Evolutionary conservation across 2,329 filamentous ascomycete genomes (phyloP).

Genomic region (Trichoderma brevicompactum): DNA sequence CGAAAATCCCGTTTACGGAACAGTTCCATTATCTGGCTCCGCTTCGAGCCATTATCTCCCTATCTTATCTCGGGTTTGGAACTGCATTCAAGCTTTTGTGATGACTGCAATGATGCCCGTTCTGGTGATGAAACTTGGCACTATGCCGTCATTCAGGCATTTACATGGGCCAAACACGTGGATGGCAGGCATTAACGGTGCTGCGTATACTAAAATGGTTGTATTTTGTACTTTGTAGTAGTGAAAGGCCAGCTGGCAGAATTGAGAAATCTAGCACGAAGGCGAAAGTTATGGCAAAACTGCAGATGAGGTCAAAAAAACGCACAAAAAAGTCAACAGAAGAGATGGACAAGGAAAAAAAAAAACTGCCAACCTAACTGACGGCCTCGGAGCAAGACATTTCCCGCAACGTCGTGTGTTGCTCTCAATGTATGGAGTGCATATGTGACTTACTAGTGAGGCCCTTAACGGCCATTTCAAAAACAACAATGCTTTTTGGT

Average conservation of each 20-base stretch:
- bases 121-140: background rate
- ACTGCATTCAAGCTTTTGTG: slow-evolving; percentile 1
- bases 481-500: slow-evolving; percentile 8
- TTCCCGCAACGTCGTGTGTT: background rate
- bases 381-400: background rate
- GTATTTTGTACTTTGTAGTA: no score
- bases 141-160: background rate
- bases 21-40: background rate
- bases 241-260: background rate
- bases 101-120: background rate
- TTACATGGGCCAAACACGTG: no score
- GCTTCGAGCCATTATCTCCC: no score
- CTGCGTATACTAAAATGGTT: no score
- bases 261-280: background rate
- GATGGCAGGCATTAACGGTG: no score
- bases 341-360: background rate
- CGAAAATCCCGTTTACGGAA: background rate
- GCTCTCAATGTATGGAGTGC: background rate
- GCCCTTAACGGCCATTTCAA: background rate
- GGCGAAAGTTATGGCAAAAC: no score
- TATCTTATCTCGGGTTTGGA: slow-evolving; percentile 4
- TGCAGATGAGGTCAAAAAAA: no score
- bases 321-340: no score
- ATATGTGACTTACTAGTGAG: background rate
- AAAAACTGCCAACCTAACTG: background rate